phyloP scores from a whole-genome alignment of 2,329 filamentous ascomycete species.

The Aureobasidium sp. region DNA sequence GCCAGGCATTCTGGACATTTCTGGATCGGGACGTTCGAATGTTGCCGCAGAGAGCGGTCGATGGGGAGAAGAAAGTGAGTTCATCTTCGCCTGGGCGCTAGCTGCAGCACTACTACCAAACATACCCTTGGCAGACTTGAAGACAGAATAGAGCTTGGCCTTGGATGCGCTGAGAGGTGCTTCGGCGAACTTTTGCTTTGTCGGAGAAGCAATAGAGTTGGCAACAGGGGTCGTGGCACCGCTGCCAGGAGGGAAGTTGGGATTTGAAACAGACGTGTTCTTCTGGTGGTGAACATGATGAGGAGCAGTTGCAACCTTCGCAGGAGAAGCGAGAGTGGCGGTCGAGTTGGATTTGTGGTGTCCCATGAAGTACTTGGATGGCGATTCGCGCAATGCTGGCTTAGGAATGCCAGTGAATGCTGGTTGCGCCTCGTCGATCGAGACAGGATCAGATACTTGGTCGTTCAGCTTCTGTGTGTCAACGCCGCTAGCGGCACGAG shows the following conservation, averaged over 20 bases:
- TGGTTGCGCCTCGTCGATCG: background rate
- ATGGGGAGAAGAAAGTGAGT: constrained; percentile 34
- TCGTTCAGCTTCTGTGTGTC: constrained; percentile 10
- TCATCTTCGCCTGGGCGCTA: constrained; percentile 53
- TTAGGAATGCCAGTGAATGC: background rate
- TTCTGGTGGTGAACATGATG: constrained; percentile 48
- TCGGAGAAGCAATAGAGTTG: constrained; percentile 51
- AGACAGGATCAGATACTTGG: background rate
- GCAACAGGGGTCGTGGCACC: constrained; percentile 38
- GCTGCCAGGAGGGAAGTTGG: constrained; percentile 31
- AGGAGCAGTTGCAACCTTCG: constrained; percentile 30
- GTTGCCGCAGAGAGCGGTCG: constrained; percentile 8
- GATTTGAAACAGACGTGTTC: constrained; percentile 39
- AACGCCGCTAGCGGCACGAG: constrained; percentile 8
- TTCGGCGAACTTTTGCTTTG: constrained; percentile 51
- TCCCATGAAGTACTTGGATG: constrained; percentile 14
- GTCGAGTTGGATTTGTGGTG: constrained; percentile 32
- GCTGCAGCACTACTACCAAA: constrained; percentile 65
- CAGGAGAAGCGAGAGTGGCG: constrained; percentile 39
- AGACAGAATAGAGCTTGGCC: constrained; percentile 81
- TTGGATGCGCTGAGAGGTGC: constrained; percentile 88
- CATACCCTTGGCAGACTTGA: constrained; percentile 79
- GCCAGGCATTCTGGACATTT: constrained; percentile 26
- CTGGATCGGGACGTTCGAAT: constrained; percentile 3
- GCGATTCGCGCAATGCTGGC: constrained; percentile 5